Conservation (phyloP, 768 basidiomycete genomes). For the Coprinopsis marcescibilis region DNA sequence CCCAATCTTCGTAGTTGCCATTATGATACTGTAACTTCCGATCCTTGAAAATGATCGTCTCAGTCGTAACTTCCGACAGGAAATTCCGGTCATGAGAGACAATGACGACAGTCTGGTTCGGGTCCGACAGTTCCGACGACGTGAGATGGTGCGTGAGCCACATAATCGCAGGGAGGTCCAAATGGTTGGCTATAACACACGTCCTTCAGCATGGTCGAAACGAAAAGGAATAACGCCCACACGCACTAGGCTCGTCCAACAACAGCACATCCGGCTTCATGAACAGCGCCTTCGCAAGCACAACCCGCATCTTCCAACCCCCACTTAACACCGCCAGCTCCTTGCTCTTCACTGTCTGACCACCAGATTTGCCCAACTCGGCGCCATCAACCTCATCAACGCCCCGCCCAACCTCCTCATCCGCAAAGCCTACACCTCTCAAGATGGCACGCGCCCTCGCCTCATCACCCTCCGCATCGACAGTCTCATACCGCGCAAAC, state of each 20-base stretch:
- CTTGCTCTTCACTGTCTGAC: conserved; percentile 27
- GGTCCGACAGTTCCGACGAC: conserved; percentile 23
- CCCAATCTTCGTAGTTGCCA: conserved; percentile 50
- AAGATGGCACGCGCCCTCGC: conserved; percentile 48
- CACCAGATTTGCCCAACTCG: too few species aligned
- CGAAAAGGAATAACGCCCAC: neutral
- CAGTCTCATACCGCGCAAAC: conserved; percentile 22
- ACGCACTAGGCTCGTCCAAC: conserved; percentile 48
- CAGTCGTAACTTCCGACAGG: conserved; percentile 51
- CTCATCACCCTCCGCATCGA: conserved; percentile 20
- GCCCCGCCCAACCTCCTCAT: conserved; percentile 16
- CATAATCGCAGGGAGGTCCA: conserved; percentile 47
- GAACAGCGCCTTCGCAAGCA: conserved; percentile 54
- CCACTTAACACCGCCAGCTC: conserved; percentile 48
- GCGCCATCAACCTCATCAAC: conserved; percentile 24
- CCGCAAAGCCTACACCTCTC: conserved; percentile 52
- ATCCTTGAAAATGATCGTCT: conserved; percentile 54
- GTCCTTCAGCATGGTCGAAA: neutral
- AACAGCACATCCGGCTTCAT: conserved; percentile 51
- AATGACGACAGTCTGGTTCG: conserved; percentile 47
- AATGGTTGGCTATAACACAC: conserved; percentile 31
- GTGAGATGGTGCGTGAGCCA: conserved; percentile 48
- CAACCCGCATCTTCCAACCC: conserved; percentile 59
- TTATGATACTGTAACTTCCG: conserved; percentile 48
- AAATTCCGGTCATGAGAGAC: conserved; percentile 66